Evolutionary conservation across 108 stramenopile genomes (phyloP).

Genomic region (Parmales sp.): DNA sequence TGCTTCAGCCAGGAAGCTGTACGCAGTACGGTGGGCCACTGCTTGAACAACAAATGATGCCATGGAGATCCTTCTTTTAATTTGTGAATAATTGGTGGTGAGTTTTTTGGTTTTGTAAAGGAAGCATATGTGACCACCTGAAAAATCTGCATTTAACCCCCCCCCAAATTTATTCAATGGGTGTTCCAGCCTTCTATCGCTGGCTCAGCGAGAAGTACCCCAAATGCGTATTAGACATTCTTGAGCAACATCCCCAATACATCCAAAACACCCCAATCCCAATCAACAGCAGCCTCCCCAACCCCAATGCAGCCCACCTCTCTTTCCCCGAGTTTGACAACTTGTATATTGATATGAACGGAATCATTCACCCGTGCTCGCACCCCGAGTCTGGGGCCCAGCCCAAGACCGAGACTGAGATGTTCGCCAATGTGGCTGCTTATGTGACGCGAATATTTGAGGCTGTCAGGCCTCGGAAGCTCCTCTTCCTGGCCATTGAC

Average conservation of each 20-base stretch:
- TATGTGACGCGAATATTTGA: constrained; percentile 78
- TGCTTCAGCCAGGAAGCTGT: too few relatives aligned
- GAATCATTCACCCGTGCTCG: constrained; percentile 97
- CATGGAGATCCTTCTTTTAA: too few relatives aligned
- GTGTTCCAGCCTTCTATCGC: constrained; percentile 98
- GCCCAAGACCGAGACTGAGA: constrained; percentile 86
- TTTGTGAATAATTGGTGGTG: too few relatives aligned
- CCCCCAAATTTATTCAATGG: constrained; percentile 42
- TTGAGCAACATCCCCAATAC: constrained; percentile 80
- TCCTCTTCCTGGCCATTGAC: constrained; percentile 89
- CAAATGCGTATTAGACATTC: constrained; percentile 76
- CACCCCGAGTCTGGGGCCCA: constrained; percentile 87
- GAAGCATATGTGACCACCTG: too few relatives aligned
- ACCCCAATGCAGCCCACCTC: constrained; percentile 76
- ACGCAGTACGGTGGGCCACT: too few relatives aligned
- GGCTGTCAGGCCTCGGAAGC: constrained; percentile 67
- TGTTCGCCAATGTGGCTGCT: constrained; percentile 88
- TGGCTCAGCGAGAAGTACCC: constrained; percentile 99
- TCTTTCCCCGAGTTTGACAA: constrained; percentile 66
- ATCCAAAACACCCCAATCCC: constrained; percentile 54
- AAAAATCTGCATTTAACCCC: too few relatives aligned
- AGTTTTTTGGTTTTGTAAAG: too few relatives aligned
- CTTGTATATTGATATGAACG: constrained; percentile 99
- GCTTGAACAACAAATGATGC: too few relatives aligned
- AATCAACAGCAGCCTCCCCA: constrained; percentile 50